A percentile compares a stretch with the other conserved stretches of the same genome.
Evolutionary conservation across 345 rosid species (phyloP).

Genomic region (Fremontodendron californicum): DNA sequence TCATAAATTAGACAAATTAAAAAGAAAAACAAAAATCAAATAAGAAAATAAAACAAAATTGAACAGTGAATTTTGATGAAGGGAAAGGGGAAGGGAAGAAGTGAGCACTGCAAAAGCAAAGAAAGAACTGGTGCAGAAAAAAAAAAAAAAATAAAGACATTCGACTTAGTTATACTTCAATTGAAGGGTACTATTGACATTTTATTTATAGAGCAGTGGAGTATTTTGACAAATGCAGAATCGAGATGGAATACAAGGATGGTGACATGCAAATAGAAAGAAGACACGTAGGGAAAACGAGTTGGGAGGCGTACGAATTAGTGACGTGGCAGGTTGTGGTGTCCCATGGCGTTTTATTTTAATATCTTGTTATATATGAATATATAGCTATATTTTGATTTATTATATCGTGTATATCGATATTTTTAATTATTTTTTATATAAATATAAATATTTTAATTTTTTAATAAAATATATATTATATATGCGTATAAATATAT

Average conservation of each 20-base stretch:
- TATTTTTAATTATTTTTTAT: no score
- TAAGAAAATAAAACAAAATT: slow-evolving; percentile 6
- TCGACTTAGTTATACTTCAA: slow-evolving; percentile 27
- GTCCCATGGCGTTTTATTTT: neutral
- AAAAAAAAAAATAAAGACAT: slow-evolving; percentile 13
- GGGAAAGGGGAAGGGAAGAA: slow-evolving; percentile 6
- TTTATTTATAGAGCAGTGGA: neutral
- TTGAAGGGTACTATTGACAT: slow-evolving; percentile 31
- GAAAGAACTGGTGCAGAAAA: slow-evolving; percentile 18
- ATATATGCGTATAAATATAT: no score
- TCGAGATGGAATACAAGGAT: slow-evolving; percentile 15
- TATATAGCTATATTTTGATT: no score
- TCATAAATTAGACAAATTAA: slow-evolving; percentile 27
- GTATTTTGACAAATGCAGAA: slow-evolving; percentile 1
- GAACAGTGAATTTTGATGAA: neutral
- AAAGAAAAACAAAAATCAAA: neutral
- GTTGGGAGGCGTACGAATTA: neutral
- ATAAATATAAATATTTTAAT: no score
- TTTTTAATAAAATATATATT: no score
- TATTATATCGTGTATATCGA: no score
- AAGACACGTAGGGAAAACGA: slow-evolving; percentile 23
- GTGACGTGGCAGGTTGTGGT: slow-evolving; percentile 22
- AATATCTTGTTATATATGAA: no score
- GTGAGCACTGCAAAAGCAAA: slow-evolving; percentile 20
- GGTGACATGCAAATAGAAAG: slow-evolving; percentile 23